Evolutionary conservation across 176 grass and related monocot genomes (phyloP).

Genomic region (Musa beccarii): DNA sequence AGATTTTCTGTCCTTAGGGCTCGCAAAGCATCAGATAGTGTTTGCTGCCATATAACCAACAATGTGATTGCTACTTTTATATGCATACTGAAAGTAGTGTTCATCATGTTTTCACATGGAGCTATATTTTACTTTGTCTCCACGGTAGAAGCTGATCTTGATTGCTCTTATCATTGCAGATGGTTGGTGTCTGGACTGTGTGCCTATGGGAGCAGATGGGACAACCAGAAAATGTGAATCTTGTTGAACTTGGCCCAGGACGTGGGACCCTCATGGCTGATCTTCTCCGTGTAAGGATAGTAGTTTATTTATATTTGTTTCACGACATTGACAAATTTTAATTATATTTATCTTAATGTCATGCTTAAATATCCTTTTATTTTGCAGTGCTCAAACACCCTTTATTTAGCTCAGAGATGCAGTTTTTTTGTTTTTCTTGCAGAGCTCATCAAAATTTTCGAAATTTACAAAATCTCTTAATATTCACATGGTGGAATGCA

Average conservation of each 20-base stretch:
- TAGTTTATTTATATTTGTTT: neutral
- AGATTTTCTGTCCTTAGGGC: too few species aligned
- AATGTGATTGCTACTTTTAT: too few species aligned
- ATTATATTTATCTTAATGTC: too few species aligned
- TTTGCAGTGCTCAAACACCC: neutral
- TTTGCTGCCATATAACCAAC: too few species aligned
- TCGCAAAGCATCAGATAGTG: too few species aligned
- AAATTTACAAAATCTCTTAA: conserved; percentile 66
- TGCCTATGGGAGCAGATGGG: conserved; percentile 96
- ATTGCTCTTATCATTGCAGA: conserved; percentile 25
- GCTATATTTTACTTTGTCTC: neutral
- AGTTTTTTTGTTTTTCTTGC: conserved; percentile 13
- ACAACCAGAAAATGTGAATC: conserved; percentile 61
- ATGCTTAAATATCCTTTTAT: too few species aligned
- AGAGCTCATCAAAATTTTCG: conserved; percentile 75
- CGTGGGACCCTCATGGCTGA: conserved; percentile 82
- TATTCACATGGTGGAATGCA: conserved; percentile 93
- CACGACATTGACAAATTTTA: neutral
- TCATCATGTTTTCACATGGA: neutral
- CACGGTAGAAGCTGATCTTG: neutral
- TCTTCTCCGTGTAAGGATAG: conserved; percentile 59
- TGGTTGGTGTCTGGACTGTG: conserved; percentile 82
- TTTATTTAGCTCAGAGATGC: conserved; percentile 14
- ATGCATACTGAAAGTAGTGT: too few species aligned
- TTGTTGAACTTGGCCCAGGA: conserved; percentile 88